phyloP scores from a whole-genome alignment of 306 rosid genomes.

The Vigna hirtella region DNA sequence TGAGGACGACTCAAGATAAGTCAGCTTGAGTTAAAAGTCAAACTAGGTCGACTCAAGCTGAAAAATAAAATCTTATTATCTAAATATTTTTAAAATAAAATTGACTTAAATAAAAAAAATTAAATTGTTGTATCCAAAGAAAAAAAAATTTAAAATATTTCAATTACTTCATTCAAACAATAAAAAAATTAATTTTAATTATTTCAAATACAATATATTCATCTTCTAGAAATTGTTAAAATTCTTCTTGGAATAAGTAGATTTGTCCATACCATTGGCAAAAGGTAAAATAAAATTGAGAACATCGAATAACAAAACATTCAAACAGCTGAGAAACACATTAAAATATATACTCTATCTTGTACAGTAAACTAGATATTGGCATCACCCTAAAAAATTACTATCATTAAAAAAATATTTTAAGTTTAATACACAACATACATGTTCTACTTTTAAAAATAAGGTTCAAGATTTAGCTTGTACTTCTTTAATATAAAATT shows the following conservation, averaged over 20 bases:
- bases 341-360: not conserved
- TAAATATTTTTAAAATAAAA: no score
- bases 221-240: no score
- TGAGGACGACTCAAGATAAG: no score
- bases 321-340: not conserved
- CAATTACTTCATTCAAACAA: no score
- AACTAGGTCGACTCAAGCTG: no score
- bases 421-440: not conserved
- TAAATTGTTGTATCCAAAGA: no score
- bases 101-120: no score
- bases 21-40: fast-evolving
- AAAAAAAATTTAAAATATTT: no score
- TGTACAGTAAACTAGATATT: not conserved
- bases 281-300: no score
- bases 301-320: not conserved
- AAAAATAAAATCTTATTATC: no score
- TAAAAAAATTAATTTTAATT: no score
- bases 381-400: not conserved
- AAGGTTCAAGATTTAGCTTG: not conserved
- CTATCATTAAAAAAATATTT: not conserved
- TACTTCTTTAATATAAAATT: not conserved
- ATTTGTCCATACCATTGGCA: not conserved
- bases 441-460: not conserved
- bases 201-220: no score
- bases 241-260: not conserved